These are phyloP conservation scores for Fusarium humuli DNA, from an alignment of 2,329 filamentous ascomycete species.

Conservation along the genomic window DNA sequence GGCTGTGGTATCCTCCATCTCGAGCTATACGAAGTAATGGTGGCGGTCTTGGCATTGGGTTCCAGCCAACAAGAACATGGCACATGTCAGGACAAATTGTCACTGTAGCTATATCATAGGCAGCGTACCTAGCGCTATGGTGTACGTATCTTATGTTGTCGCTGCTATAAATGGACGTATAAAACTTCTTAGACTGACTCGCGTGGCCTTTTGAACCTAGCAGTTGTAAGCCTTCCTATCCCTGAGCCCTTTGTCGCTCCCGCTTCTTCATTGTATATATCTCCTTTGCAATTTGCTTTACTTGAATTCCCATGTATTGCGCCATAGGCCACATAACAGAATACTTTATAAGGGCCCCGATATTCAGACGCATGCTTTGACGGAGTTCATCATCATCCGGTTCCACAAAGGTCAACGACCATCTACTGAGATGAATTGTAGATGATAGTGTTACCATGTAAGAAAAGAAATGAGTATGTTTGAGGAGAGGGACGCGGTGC, in stretches of 20 bases:
- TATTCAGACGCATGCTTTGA: not conserved
- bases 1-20: too few relatives aligned
- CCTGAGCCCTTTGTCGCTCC: rapidly evolving
- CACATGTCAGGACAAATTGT: not conserved
- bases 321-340: constrained; percentile 9
- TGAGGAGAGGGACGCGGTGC: not conserved
- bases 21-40: rapidly evolving
- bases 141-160: too few relatives aligned
- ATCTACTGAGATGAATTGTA: constrained; percentile 12
- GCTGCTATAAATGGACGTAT: too few relatives aligned
- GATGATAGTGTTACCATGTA: constrained; percentile 17
- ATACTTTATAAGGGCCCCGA: not conserved
- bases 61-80: too few relatives aligned
- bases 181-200: too few relatives aligned
- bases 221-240: too few relatives aligned
- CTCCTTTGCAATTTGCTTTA: constrained; percentile 6
- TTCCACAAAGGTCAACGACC: constrained; percentile 6
- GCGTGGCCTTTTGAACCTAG: not conserved
- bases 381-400: constrained; percentile 3
- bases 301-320: not conserved
- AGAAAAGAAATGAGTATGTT: constrained; percentile 8
- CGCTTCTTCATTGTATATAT: not conserved
- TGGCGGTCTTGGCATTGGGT: too few relatives aligned
- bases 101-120: not conserved
- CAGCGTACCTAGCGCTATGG: not conserved